These are phyloP conservation scores for Trichopus zeylanicus DNA, from an alignment of 116 monocot genomes.

Conservation along the genomic window DNA sequence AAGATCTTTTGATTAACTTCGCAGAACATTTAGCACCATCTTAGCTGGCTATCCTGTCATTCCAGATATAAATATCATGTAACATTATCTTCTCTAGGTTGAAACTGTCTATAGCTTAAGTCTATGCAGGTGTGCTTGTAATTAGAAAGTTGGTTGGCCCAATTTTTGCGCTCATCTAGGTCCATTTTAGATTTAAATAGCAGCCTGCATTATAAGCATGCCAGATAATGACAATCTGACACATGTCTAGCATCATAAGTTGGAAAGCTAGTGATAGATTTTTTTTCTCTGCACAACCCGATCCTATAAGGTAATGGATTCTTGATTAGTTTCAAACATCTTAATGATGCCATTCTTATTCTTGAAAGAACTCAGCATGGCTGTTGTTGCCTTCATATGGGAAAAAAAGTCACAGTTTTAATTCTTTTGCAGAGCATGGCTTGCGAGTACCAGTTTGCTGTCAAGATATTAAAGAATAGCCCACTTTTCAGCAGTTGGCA, in stretches of 20 bases:
- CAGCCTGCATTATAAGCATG: not conserved
- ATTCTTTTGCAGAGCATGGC: conserved; percentile 26
- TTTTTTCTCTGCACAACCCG: not conserved
- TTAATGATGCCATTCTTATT: not conserved
- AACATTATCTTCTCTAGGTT: not conserved
- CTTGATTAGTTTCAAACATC: not conserved
- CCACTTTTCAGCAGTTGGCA: conserved; percentile 36
- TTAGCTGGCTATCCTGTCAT: not conserved
- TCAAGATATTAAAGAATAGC: conserved; percentile 26
- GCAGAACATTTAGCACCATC: not conserved
- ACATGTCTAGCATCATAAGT: not conserved
- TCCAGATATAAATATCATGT: not conserved
- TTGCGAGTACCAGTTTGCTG: conserved; percentile 31
- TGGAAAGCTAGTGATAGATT: not conserved
- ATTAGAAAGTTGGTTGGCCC: not conserved
- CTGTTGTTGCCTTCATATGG: not conserved
- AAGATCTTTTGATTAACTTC: not conserved
- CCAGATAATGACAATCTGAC: not conserved
- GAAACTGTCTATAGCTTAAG: not conserved
- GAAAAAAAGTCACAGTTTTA: not conserved
- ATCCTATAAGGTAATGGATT: not conserved
- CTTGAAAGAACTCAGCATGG: not conserved
- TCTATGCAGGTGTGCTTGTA: not conserved
- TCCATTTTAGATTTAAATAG: not conserved
- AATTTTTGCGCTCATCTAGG: not conserved